phyloP scores from a whole-genome alignment of 2,329 filamentous ascomycete species.

The Trichoderma aggressivum region DNA sequence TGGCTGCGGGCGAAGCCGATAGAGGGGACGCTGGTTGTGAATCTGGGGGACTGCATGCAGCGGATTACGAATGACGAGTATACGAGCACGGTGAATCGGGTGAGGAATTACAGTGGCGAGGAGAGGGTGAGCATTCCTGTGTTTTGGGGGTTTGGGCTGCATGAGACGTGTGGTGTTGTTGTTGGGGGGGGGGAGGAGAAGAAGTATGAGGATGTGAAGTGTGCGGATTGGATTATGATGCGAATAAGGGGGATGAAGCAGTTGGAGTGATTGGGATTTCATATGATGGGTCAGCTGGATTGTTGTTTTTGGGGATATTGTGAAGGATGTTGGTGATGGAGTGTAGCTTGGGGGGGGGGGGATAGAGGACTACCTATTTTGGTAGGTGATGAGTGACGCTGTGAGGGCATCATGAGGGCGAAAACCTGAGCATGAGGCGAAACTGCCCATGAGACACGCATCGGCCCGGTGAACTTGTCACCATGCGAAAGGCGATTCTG shows the following conservation, averaged over 20 bases:
- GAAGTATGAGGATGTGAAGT: slow-evolving; percentile 40
- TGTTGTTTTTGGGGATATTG: not conserved
- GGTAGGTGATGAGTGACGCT: not conserved
- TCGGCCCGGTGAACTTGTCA: not conserved
- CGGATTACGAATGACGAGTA: slow-evolving; percentile 49
- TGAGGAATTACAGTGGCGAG: slow-evolving; percentile 38
- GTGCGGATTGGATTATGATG: slow-evolving; percentile 38
- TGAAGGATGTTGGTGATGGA: not conserved
- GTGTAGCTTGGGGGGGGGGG: not conserved
- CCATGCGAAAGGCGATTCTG: not conserved
- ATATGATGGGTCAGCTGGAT: not conserved
- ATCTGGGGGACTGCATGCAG: slow-evolving; percentile 50
- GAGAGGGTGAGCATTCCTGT: slow-evolving; percentile 46
- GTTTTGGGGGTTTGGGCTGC: slow-evolving; percentile 43
- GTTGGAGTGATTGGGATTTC: not conserved
- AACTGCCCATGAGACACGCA: not conserved
- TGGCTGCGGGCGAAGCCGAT: slow-evolving; percentile 43
- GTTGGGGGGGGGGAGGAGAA: slow-evolving; percentile 34
- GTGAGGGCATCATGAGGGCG: not conserved
- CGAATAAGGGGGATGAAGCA: slow-evolving; percentile 34
- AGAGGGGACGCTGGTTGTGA: slow-evolving; percentile 46
- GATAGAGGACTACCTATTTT: not conserved
- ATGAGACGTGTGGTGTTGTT: slow-evolving; percentile 41
- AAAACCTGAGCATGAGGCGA: not conserved
- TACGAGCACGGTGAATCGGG: slow-evolving; percentile 48